Evolutionary conservation across 2,329 filamentous ascomycete genomes (phyloP), one percentile per base, ranked within the genome.

Genomic region (Decorospora gaudefroyi): DNA sequence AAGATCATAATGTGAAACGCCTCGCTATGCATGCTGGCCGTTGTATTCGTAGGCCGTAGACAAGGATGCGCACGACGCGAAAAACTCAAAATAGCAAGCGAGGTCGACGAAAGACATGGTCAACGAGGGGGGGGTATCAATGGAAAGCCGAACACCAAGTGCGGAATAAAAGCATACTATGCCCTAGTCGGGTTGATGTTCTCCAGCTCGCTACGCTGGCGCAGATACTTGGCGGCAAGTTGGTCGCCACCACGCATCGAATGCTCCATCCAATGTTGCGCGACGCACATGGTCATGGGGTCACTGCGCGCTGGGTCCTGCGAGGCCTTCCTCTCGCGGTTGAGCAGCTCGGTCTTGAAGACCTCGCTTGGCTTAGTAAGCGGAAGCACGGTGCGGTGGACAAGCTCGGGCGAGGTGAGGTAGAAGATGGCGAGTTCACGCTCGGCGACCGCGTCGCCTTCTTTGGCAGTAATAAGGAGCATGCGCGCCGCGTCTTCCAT

Each of bases 251-350:
- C 90, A 41, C 81, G 80, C 59, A 89, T 87, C 25, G 88, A 90
- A 55, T 88, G 78, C 73, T 92, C 89, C 90, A 97, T 96, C 91
- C 92, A 97, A 75, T 97, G 92, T 71, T 95, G 85, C 7, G 92
- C 92, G 44, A 96, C 83, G 62, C 91, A 96, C 88, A 97, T 93
- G 28, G 90, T 84, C 40, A 86, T 86, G 2, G 89, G 88, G 67
- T 96, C 90, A 47, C 85, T 90, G 55, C 89, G 78, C 40, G 76
- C 71, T 11, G 79, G 76, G 59, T 86, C 82, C 39, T 80, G 76
- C 27, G 80, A 57, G 4, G 66, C 80, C 52, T 76, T 77, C 51
- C 76, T 74, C 65, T 81, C 74, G 42, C 72, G 68, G 46, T 87
- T 88, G 79, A 95, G 89, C 58, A 93, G 83, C 42, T 90, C 83